Conservation (phyloP, 331 rosid species). For the Malus hybrid region DNA sequence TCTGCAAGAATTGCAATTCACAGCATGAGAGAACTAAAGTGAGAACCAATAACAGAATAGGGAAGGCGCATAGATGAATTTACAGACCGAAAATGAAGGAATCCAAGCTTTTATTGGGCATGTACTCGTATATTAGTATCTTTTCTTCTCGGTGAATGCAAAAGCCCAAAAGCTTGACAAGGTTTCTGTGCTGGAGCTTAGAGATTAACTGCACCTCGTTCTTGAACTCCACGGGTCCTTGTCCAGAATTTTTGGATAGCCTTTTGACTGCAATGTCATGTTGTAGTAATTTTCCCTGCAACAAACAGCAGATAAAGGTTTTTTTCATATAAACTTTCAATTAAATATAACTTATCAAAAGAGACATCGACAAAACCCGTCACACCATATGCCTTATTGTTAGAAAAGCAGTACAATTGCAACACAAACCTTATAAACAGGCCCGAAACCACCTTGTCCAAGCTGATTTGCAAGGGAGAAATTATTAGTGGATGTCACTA, state of each 20-base stretch:
- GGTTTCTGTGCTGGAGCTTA: conserved; percentile 23
- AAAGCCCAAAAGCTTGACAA: conserved; percentile 22
- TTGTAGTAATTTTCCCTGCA: conserved; percentile 10
- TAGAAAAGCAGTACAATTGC: background rate
- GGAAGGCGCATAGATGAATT: background rate
- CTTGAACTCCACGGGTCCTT: conserved; percentile 24
- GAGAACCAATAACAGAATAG: background rate
- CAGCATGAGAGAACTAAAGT: background rate
- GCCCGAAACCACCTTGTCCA: conserved; percentile 18
- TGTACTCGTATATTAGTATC: conserved; percentile 22
- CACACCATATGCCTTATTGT: background rate
- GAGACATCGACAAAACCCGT: background rate
- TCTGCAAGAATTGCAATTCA: background rate
- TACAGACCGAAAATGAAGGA: conserved; percentile 23
- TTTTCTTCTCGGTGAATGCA: conserved; percentile 21
- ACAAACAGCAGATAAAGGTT: background rate
- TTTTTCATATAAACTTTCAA: background rate
- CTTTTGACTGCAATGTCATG: conserved; percentile 24
- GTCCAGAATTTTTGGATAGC: conserved; percentile 16
- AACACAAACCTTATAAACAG: conserved; percentile 17
- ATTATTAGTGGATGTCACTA: conserved; percentile 3
- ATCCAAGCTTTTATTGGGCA: conserved; percentile 23
- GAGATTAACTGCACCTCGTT: conserved; percentile 25
- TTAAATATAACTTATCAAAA: background rate
- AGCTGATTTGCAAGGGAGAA: conserved; percentile 10